phyloP scores from a whole-genome alignment of 1,139 yeast species.

The Meyerozyma elateridarum region DNA sequence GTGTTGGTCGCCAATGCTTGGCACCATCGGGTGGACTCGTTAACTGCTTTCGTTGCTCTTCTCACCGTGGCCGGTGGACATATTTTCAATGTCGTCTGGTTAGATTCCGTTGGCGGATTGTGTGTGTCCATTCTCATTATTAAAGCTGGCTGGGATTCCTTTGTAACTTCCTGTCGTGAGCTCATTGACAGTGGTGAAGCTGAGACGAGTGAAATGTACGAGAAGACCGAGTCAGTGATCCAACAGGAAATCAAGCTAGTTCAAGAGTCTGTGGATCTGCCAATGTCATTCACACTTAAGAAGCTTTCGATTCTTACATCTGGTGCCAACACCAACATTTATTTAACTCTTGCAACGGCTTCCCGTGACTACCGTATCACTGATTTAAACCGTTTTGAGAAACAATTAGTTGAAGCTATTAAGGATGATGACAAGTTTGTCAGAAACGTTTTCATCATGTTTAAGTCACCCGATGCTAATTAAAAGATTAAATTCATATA shows the following conservation, averaged over 20 bases:
- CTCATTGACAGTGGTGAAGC: conserved; percentile 57
- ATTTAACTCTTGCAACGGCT: conserved; percentile 20
- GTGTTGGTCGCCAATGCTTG: conserved; percentile 95
- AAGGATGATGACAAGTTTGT: conserved; percentile 31
- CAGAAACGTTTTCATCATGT: conserved; percentile 26
- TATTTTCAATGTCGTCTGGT: conserved; percentile 69
- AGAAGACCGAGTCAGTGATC: conserved; percentile 4
- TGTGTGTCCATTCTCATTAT: conserved; percentile 77
- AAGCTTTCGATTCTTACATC: conserved; percentile 13
- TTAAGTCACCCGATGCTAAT: conserved; percentile 10
- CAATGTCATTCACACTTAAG: conserved; percentile 2
- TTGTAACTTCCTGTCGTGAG: conserved; percentile 65
- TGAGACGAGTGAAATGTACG: conserved; percentile 3
- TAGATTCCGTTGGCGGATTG: conserved; percentile 89
- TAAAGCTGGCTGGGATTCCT: conserved; percentile 78
- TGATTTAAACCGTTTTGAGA: conserved; percentile 27
- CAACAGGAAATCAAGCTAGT: conserved; percentile 1
- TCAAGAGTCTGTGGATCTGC: neutral
- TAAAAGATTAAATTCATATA: conserved; percentile 6
- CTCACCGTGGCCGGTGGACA: conserved; percentile 85
- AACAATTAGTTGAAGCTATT: conserved; percentile 20
- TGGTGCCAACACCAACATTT: conserved; percentile 27
- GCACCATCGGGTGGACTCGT: conserved; percentile 96
- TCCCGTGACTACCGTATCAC: conserved; percentile 17
- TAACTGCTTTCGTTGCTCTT: conserved; percentile 88